Base-by-base conservation (phyloP, 176 grass and related monocot genomes). In the Oryza longistaminata region DNA sequence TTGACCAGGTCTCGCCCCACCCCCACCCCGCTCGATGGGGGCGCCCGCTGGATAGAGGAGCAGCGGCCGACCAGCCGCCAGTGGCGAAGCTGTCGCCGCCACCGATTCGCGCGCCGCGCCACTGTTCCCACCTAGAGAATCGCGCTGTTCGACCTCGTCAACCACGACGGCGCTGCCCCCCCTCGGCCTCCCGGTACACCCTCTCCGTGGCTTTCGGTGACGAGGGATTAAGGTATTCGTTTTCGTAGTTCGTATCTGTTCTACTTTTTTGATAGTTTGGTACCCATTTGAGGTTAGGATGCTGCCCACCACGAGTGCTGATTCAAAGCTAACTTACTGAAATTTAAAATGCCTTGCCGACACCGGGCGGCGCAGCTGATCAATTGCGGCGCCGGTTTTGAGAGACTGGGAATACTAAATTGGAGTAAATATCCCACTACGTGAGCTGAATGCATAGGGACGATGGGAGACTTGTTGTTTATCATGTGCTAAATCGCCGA, bases 171-270 rank as follows among this genome's bases (percentile, higher is more conserved):
- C 1, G 79, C 27, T 34, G 35, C 17, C 68, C 34, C 43, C 4
- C 34, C 70, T 44, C 71, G 11, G 10, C 44, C 9, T 15, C 70
- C 40, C 9, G 70, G 11, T 12, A 6, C 39, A 44, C 21, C 34
- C 34, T 24, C n/a, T 39, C 35, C 19, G 24, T 73, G 71, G 43
- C 25, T 50, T 53, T 46, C 44, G 8, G 60, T 66, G 71, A 62
- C 44, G 82, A 66, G 43, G 33, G 60, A 66, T 75, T 73, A 17
- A 50, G 62, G 81, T 49, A 75, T 17, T 42, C 8, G n/a, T 83
- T 52, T 27, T 16, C 53, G 2, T 25, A 27, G 9, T 27, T 3
- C 35, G 11, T 37, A 53, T 60, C 67, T 19, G 52, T 21, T 16
- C 64, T 34, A 44, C n/a, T 14, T 26, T 26, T 74, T 29, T 29